These are phyloP conservation scores for Solanum ossicruentum DNA, from an alignment of 257 asterid species.

Conservation along the genomic window DNA sequence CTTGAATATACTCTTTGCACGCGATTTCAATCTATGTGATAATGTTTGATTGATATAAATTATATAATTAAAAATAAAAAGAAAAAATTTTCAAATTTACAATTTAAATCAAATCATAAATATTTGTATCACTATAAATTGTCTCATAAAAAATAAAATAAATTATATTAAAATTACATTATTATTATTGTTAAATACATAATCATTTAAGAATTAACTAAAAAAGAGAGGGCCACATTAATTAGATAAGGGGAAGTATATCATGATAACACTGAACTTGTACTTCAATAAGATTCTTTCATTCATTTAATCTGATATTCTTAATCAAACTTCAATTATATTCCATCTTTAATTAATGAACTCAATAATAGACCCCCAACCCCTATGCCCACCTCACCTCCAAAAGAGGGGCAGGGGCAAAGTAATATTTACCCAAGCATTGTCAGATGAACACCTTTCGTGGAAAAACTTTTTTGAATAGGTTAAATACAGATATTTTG, in stretches of 20 bases:
- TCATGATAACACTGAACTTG: background rate
- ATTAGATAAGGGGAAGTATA: background rate
- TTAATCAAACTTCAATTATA: background rate
- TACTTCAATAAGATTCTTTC: background rate
- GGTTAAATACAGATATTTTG: too few species aligned
- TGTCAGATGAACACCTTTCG: too few species aligned
- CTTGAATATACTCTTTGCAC: background rate
- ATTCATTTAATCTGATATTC: background rate
- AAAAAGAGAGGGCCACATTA: background rate
- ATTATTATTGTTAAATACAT: background rate
- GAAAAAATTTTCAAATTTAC: background rate
- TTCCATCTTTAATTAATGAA: background rate
- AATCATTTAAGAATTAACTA: background rate
- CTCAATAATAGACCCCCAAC: background rate
- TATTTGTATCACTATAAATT: background rate
- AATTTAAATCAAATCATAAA: background rate
- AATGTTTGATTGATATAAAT: background rate
- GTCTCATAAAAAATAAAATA: background rate
- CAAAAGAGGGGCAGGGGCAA: too few species aligned
- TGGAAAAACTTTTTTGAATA: too few species aligned
- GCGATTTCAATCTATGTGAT: too few species aligned
- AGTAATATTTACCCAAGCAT: too few species aligned
- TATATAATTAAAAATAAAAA: background rate
- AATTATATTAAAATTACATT: background rate
- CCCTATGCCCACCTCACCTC: background rate